Evolutionary conservation across 345 rosid genomes (phyloP).

Genomic region (Eutrema japonicum): DNA sequence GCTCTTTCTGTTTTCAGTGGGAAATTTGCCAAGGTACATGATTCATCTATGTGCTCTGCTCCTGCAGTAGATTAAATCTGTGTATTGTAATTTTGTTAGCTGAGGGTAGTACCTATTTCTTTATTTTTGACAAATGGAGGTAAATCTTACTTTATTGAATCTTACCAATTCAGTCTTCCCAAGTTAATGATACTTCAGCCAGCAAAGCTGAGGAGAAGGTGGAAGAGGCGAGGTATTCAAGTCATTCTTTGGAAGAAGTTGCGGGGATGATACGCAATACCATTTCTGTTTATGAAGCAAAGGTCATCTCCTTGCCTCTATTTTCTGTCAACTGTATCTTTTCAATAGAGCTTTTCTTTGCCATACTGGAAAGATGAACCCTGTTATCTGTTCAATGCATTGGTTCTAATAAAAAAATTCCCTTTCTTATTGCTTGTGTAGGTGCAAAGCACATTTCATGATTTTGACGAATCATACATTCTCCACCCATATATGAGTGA

Average conservation of each 20-base stretch:
- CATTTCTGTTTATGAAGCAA: constrained; percentile 77
- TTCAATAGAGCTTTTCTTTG: constrained; percentile 9
- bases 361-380: constrained; percentile 18
- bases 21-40: constrained; percentile 87
- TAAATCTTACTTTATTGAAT: neutral
- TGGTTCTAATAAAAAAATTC: constrained; percentile 14
- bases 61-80: constrained; percentile 13
- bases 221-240: constrained; percentile 78
- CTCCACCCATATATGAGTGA: constrained; percentile 78
- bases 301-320: constrained; percentile 52
- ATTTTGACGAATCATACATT: constrained; percentile 79
- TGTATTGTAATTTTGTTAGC: constrained; percentile 1
- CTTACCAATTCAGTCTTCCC: constrained; percentile 62
- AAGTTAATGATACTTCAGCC: constrained; percentile 66
- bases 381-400: constrained; percentile 1
- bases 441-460: constrained; percentile 79
- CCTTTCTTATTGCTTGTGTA: constrained; percentile 43
- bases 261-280: constrained; percentile 80
- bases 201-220: constrained; percentile 74
- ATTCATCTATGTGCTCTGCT: neutral
- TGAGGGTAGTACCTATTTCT: constrained; percentile 1
- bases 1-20: constrained; percentile 90
- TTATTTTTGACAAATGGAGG: constrained; percentile 1
- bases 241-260: constrained; percentile 96
- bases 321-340: constrained; percentile 13